Base-by-base conservation (phyloP, 2,329 filamentous ascomycete species). In the Diaporthe destruens region DNA sequence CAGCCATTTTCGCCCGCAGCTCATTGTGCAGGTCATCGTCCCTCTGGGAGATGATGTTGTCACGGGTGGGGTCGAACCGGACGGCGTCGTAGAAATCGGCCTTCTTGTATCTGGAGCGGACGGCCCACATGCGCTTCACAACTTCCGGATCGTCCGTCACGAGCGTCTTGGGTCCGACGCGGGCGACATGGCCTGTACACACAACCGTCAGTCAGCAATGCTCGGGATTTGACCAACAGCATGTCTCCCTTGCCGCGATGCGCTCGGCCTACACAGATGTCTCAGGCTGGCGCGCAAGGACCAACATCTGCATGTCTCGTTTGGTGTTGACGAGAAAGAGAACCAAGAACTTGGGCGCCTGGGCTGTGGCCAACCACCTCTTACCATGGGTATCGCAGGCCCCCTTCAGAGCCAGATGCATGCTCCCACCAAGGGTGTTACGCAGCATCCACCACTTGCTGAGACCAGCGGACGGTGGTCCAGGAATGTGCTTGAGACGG, bases 1-100 rank as follows among this genome's bases (percentile, higher is more conserved):
- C 79, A 6, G 82, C 80, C 84, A 86, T 85, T 72, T 85, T 83
- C 25, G 82, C 80, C n/a, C 84, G 78, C 75, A 86, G 81, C 6
- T 78, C 78, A 51, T 78, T 78, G 73, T 84, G 83, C 66, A 79
- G 77, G 2, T 74, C 72, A 36, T 83, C 81, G 44, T 82, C 75
- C 36, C 80, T 78, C 74, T 80, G 74, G 2, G 81, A 83, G 49
- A 82, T 77, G 36, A 83, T 75, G 36, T 81, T 82, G 74, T 83
- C 79, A 49, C 80, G 76, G 36, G 77, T 80, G 7, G 81, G 81
- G 25, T 80, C 77, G 75, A 83, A 80, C 42, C 81, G 80, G 18
- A 82, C 79, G 7, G 81, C 80, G 53, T 81, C 79, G 73, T 83
- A 83, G 59, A 81, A 83, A 44, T 79, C 74, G 16, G 80, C 81